Percentiles rank a stretch among this genome's conserved stretches.
phyloP scores from a whole-genome alignment of 2,329 filamentous ascomycete species.

The Curvularia verruculosa region DNA sequence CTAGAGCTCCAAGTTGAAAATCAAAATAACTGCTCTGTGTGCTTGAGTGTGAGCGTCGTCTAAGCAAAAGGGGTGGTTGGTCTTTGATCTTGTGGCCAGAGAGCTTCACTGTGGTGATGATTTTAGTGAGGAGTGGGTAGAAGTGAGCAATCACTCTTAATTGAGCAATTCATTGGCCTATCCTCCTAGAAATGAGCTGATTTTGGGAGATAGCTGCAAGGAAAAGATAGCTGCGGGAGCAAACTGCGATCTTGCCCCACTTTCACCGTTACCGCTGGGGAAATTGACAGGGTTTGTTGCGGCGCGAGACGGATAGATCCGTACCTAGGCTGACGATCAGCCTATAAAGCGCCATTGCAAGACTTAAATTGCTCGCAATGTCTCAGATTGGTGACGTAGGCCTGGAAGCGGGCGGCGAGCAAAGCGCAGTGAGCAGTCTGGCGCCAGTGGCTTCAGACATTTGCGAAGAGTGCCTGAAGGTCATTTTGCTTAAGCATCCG shows the following conservation, averaged over 20 bases:
- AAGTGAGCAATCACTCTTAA: background rate
- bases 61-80: constrained; percentile 6
- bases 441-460: background rate
- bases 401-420: background rate
- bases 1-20: background rate
- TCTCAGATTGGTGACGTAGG: background rate
- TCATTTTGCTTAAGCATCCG: background rate
- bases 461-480: background rate
- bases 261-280: constrained; percentile 5
- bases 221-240: too few relatives aligned
- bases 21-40: constrained; percentile 2
- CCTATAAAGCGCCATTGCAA: background rate
- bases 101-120: constrained; percentile 2
- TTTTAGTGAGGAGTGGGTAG: background rate
- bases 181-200: background rate
- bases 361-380: too few relatives aligned
- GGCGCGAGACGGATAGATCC: background rate
- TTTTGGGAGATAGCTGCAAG: too few relatives aligned
- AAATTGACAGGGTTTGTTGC: background rate
- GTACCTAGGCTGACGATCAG: background rate
- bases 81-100: background rate
- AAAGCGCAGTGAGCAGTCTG: background rate
- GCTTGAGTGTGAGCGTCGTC: constrained; percentile 1
- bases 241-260: background rate
- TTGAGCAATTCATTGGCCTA: constrained; percentile 9